Base-by-base conservation (phyloP, 225 moss, liverwort and hornwort genomes). In the Thuidium tamariscinum region DNA sequence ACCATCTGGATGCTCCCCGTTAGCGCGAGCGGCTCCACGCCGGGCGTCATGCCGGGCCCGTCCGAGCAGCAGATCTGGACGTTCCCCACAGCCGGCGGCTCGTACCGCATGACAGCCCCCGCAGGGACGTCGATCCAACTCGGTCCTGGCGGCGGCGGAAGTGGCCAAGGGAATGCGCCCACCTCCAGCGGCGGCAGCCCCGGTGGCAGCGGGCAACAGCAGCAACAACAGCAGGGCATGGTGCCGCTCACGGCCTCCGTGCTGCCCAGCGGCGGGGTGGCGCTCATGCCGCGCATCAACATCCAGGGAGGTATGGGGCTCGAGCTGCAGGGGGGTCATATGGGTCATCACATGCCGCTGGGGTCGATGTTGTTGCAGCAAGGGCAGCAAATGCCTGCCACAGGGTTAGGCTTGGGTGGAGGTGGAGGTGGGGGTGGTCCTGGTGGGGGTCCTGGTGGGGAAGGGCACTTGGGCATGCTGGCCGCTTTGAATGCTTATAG, bases 1-100 rank as follows among this genome's bases (percentile, higher is more conserved):
- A 97, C 99, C 29, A 99, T 99, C 56, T 99, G 99, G 99, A 99
- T 99, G 99, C 88, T 99, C 80, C 99, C 99, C 0, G 95, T 99
- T 39, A 99, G 95, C 80, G 96, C 94, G n/a, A 88, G 97, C 51
- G 93, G 97, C 29, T 89, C 94, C 42, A 97, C 97, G 4, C 92
- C 97, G 4, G 97, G 95, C 69, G 99, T 99, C 78, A 99, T 99
- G 97, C 91, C 99, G 11, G 91, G 91, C 20, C 95, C 96, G 26
- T 93, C 95, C 27, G 97, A 94, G 84, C 97, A 99, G 91, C 99
- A 96, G 88, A 95, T 99, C 49, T 99, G 99, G 99, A 96, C 98
- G 65, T 99, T 97, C 87, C 99, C 99, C 29, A 89, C 99, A 3
- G 92, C 94, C 70, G 95, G 91, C 72, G 94, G 96, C 74, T 82